Evolutionary conservation across 2,329 filamentous ascomycete genomes (phyloP).

Genomic region (Niveomyces coronatus): DNA sequence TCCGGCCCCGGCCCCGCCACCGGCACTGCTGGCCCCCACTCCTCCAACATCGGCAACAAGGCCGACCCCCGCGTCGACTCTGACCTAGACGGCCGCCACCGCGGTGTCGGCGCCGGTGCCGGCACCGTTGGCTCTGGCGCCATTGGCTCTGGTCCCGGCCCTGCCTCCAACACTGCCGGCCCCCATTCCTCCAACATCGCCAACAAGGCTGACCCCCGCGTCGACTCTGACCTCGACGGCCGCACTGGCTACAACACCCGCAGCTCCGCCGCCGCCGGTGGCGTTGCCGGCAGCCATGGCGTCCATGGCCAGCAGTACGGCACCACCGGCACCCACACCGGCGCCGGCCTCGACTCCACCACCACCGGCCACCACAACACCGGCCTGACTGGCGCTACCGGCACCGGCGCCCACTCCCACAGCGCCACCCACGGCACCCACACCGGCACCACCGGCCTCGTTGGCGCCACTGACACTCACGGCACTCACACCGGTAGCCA

Average conservation of each 20-base stretch:
- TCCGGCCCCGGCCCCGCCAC: slow-evolving; percentile 10
- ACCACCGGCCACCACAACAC: slow-evolving; percentile 18
- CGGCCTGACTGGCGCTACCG: slow-evolving; percentile 8
- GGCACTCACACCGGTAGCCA: background rate
- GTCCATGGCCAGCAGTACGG: background rate
- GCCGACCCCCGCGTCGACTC: slow-evolving; percentile 42
- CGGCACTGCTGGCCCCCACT: slow-evolving; percentile 28
- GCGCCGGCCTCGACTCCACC: slow-evolving; percentile 21
- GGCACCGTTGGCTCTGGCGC: background rate
- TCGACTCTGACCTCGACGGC: slow-evolving; percentile 39
- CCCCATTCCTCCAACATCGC: slow-evolving; percentile 31
- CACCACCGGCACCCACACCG: slow-evolving; percentile 29
- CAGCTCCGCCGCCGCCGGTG: slow-evolving; percentile 13
- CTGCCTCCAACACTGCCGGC: slow-evolving; percentile 18
- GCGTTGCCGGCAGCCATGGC: slow-evolving; percentile 8
- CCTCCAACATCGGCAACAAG: slow-evolving; percentile 33
- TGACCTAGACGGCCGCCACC: slow-evolving; percentile 31
- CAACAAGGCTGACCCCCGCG: slow-evolving; percentile 40
- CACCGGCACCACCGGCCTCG: slow-evolving; percentile 16
- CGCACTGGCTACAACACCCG: slow-evolving; percentile 13
- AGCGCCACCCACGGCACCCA: slow-evolving; percentile 7
- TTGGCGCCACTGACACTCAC: slow-evolving; percentile 2
- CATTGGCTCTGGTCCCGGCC: slow-evolving; percentile 12
- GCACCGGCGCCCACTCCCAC: slow-evolving; percentile 12
- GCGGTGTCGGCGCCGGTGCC: background rate